These are phyloP conservation scores for Phytophthora lateralis DNA, from an alignment of 352 stramenopile genomes.

Conservation along the genomic window DNA sequence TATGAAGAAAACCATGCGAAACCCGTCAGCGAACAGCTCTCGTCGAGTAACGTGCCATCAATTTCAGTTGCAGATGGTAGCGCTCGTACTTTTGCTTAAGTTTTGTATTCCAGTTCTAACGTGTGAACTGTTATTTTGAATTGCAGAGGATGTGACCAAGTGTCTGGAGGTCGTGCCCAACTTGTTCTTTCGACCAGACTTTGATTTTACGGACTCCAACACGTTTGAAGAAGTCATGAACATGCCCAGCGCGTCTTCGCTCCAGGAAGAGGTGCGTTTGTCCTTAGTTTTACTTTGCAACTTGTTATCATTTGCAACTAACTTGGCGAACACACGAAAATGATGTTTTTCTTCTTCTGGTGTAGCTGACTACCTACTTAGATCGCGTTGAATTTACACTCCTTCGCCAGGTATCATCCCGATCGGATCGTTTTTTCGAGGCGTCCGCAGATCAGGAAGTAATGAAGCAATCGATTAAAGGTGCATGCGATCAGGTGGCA, in stretches of 20 bases:
- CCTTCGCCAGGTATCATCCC: slow-evolving; percentile 83
- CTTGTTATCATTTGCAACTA: neutral
- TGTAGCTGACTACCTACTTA: slow-evolving; percentile 76
- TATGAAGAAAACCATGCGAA: slow-evolving; percentile 83
- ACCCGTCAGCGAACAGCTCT: slow-evolving; percentile 82
- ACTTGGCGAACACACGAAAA: slow-evolving; percentile 3
- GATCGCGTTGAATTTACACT: slow-evolving; percentile 88
- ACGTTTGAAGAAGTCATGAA: slow-evolving; percentile 86
- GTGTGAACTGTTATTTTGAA: slow-evolving; percentile 3
- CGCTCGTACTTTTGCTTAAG: too few species aligned
- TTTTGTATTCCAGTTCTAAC: slow-evolving; percentile 1
- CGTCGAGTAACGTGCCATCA: slow-evolving; percentile 82
- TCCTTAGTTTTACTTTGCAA: neutral
- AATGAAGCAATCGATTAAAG: slow-evolving; percentile 83
- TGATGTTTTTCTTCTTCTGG: slow-evolving; percentile 5
- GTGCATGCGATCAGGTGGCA: slow-evolving; percentile 82
- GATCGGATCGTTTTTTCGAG: slow-evolving; percentile 87
- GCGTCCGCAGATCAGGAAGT: slow-evolving; percentile 84
- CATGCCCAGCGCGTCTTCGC: slow-evolving; percentile 53
- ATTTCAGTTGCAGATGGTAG: slow-evolving; percentile 79
- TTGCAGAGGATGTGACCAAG: slow-evolving; percentile 79
- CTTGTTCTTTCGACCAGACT: slow-evolving; percentile 82
- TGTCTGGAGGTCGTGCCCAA: slow-evolving; percentile 77
- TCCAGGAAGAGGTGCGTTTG: slow-evolving; percentile 73
- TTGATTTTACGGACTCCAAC: slow-evolving; percentile 75